Percentiles rank a stretch among this genome's conserved stretches.
Conservation (phyloP, 2,329 filamentous ascomycete genomes). For the Ascochyta koolunga region DNA sequence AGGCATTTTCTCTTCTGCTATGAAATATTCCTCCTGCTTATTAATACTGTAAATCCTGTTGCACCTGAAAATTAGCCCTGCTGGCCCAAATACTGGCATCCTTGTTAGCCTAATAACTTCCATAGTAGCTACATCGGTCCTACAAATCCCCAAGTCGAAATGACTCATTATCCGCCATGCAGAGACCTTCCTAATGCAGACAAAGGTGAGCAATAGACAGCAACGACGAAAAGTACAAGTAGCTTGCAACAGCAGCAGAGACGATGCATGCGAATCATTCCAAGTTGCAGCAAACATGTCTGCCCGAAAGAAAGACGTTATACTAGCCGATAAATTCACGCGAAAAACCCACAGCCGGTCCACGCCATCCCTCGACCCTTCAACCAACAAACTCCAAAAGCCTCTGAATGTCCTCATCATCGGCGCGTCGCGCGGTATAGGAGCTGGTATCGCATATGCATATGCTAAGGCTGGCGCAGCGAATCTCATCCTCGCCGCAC, state of each 20-base stretch:
- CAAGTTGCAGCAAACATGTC: neutral
- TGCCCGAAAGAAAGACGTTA: neutral
- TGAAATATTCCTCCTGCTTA: too few species aligned
- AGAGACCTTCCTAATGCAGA: neutral
- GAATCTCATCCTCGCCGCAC: slow-evolving; percentile 33
- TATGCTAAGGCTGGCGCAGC: slow-evolving; percentile 38
- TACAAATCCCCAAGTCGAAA: neutral
- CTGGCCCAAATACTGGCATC: too few species aligned
- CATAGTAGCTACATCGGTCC: too few species aligned
- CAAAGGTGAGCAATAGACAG: neutral
- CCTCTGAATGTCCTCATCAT: slow-evolving; percentile 39
- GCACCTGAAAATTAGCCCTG: too few species aligned
- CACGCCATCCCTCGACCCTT: slow-evolving; percentile 19
- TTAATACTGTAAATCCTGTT: too few species aligned
- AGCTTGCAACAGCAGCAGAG: neutral
- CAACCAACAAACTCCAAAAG: slow-evolving; percentile 25
- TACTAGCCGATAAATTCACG: slow-evolving; percentile 4
- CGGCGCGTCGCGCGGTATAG: slow-evolving; percentile 43
- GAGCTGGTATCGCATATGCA: slow-evolving; percentile 35
- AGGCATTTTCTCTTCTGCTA: too few species aligned
- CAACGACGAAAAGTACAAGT: neutral
- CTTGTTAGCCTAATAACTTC: too few species aligned
- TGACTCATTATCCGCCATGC: neutral
- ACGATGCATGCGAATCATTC: too few species aligned
- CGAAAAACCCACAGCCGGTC: slow-evolving; percentile 16